Base-by-base conservation (phyloP, 768 basidiomycete genomes). In the Mycena capillaripes region DNA sequence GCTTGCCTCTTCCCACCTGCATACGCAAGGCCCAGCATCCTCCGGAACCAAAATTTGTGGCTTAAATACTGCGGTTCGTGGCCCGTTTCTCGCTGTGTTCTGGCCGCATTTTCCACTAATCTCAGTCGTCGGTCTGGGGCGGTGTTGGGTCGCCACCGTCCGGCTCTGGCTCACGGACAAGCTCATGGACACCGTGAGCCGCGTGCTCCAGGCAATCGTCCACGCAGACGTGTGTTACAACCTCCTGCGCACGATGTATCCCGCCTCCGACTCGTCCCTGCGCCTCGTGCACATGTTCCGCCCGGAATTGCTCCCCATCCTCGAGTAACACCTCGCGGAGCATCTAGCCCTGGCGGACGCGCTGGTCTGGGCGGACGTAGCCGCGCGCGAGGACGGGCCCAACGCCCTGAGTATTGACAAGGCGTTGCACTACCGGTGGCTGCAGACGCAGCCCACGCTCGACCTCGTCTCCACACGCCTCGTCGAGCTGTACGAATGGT, bases 341-440 rank as follows among this genome's bases (percentile, higher is more conserved):
- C 29, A 66, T 34, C 52, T 71, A 1, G n/a, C 36, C 25, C 11
- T 27, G 12, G 70, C 70, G 29, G 70, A 71, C n/a, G 70, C 64
- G 52, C 70, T 71, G 19, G 65, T 71, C 2, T 71, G 70, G 70
- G 58, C 50, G n/a, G 70, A 71, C 57, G 52, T 71, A 12, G 4
- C 52, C 10, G 70, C 52, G 40, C 65, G 58, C 25, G 69, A 56
- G 34, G 55, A 25, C 19, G 30, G 59, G 30, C 58, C 57, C 2
- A 44, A 66, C 4, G 48, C 63, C 6, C 34, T 66, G 30, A 50
- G 4, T 16, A 14, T 27, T 4, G 63, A 52, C 1, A 44, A 56
- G 10, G 70, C 58, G 38, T 19, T 40, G 21, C 23, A 23, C 16
- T 71, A 65, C 29, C 70, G 70, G 38, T 25, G 4, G 57, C 27